Base-by-base conservation (phyloP, 1,284 basidiomycete genomes). In the Coniferiporia sulphurascens region DNA sequence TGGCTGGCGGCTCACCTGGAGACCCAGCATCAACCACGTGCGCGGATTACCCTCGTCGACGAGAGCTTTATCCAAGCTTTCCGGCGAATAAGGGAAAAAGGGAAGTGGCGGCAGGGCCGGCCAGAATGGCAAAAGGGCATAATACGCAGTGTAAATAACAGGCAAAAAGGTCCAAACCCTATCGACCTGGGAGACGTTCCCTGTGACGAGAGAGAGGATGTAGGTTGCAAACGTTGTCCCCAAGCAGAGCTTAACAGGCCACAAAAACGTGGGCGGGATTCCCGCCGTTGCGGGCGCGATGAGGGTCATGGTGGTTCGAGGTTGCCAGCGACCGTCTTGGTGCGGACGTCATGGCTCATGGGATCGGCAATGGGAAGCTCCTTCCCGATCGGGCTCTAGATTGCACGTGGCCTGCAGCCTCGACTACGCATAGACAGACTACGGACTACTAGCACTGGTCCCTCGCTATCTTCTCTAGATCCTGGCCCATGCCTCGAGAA, bases 101-200 rank as follows among this genome's bases (percentile, higher is more conserved):
- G 75, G 74, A 61, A 76, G 76, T 1, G 69, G 69, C 51, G 78
- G 76, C 35, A 69, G 44, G 12, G 49, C 72, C 0, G 86, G 83
- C 80, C 85, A 86, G 10, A 87, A 71, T 0, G 89, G 89, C 3
- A 89, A 68, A 15, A 91, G 71, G 0, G 88, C 86, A 67, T 85
- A 90, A 67, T 92, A 88, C 0, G 82, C 81, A 0, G 86, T 83
- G 70, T 93, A 94, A 19, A 93, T 77, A 6, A 87, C 80, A 0
- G 94, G 93, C 54, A 93, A 73, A 68, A 94, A 85, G 0, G 88
- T 89, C 87, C 88, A 92, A 17, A 79, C 64, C 13, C 80, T 72
- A 67, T 93, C 91, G 34, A 95, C 92, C 72, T 94, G 92, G 6
- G 87, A 91, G 51, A 92, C 89, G 67, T 95, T 95, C 35, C 83